phyloP scores from a whole-genome alignment of 148 eudicot species.

The Nepenthes mirabilis region DNA sequence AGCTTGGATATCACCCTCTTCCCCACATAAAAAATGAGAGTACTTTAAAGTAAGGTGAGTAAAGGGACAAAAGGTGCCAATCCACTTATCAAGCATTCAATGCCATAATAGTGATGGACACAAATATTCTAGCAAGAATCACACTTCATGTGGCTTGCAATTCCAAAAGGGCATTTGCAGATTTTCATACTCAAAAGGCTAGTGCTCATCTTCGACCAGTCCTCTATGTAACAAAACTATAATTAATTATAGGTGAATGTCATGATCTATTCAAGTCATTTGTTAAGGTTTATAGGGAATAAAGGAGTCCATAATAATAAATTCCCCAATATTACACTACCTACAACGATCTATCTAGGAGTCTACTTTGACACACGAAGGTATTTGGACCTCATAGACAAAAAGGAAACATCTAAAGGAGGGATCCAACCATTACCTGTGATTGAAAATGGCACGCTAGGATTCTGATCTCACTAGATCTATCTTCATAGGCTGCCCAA shows the following conservation, averaged over 20 bases:
- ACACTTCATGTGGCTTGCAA: conserved; percentile 43
- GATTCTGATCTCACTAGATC: conserved; percentile 67
- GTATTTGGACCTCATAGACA: neutral
- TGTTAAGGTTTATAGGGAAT: neutral
- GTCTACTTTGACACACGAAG: no score
- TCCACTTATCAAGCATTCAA: conserved; percentile 26
- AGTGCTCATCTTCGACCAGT: conserved; percentile 89
- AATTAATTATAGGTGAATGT: neutral
- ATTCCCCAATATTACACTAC: neutral
- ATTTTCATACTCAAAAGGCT: conserved; percentile 85
- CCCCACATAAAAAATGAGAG: no score
- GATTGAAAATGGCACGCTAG: conserved; percentile 56
- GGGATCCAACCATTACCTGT: conserved; percentile 41
- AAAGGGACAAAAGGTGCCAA: neutral
- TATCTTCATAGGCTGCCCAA: conserved; percentile 46
- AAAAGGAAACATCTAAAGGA: conserved; percentile 3
- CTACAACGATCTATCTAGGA: neutral
- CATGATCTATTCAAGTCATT: neutral
- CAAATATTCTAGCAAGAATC: conserved; percentile 51
- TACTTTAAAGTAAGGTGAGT: no score
- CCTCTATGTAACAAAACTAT: conserved; percentile 91
- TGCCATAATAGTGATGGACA: conserved; percentile 48
- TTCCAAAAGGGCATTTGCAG: conserved; percentile 87
- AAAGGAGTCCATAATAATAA: neutral
- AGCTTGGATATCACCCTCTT: no score